Evolutionary conservation across 2,329 filamentous ascomycete species (phyloP), one percentile per base, ranked within the genome.

Genomic region (Colletotrichum paranaense): DNA sequence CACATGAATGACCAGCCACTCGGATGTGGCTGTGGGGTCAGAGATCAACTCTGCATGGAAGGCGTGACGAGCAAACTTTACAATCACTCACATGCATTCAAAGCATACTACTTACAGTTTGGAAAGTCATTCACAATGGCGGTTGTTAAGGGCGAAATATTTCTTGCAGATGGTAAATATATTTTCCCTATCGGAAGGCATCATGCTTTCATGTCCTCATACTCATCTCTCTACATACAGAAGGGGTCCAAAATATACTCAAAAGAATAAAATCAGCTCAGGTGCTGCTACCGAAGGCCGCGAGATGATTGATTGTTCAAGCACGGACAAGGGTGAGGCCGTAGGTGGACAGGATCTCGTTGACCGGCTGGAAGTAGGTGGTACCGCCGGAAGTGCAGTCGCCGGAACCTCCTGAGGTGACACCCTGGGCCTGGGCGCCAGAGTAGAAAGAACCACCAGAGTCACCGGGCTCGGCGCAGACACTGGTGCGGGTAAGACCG

Each of bases 321-420:
- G 73, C 65, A 56, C 68, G 73, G 75, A 79, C 76, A 60, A 81
- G 76, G 30, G 78, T 79, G 59, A 81, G 79, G 71, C 79, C 76
- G 77, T 83, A 84, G 73, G 79, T 81, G 52, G 81, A 82, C 52
- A 84, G 78, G 64, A 84, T 84, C 78, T 81, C 79, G 75, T 83
- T 83, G 58, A 84, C 81, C 70, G 83, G 83, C 79, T 84, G 82
- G 81, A 84, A 84, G 78, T 81, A 84, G 74, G 82, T 84, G 0
- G 67, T 78, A 46, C 82, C 82, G 68, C 82, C 82, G 38, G 46
- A 55, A n/a, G 49, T 62, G 80, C 82, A 84, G 81, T 83, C 71
- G 58, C 82, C 82, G 63, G 78, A 81, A 75, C 82, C 82, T 77
- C 82, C 82, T 1, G 82, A 84, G 75, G 82, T 83, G 75, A 84